A percentile compares a stretch with the other conserved stretches of the same genome.
Conservation (phyloP, 2,329 filamentous ascomycete species). For the Pleomassaria siparia region DNA sequence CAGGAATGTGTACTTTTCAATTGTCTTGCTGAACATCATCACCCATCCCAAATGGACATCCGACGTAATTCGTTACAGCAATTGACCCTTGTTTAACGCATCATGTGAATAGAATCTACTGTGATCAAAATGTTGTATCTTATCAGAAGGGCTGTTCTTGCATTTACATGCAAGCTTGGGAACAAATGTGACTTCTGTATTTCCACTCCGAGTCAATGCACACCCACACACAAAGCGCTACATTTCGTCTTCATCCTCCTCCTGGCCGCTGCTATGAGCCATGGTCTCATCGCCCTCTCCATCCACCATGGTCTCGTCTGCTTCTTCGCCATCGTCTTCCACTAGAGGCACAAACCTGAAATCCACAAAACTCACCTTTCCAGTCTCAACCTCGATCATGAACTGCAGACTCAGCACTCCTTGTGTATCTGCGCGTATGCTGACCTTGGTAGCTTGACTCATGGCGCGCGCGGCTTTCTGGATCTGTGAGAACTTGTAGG, state of each 20-base stretch:
- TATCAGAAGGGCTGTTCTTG: too few species aligned
- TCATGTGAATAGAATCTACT: too few species aligned
- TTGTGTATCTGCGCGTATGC: slow-evolving; percentile 81
- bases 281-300: slow-evolving; percentile 10
- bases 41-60: too few species aligned
- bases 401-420: slow-evolving; percentile 94
- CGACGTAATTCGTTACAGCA: too few species aligned
- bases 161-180: too few species aligned
- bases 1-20: too few species aligned
- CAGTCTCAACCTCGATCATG: slow-evolving; percentile 83
- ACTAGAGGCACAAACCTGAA: slow-evolving; percentile 79
- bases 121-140: too few species aligned
- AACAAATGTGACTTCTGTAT: too few species aligned
- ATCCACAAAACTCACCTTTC: slow-evolving; percentile 71
- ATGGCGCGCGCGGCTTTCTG: slow-evolving; percentile 89
- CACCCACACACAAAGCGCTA: neutral
- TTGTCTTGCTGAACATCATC: too few species aligned
- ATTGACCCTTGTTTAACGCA: too few species aligned
- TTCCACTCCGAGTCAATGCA: too few species aligned
- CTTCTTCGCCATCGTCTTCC: slow-evolving; percentile 56
- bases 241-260: slow-evolving; percentile 1
- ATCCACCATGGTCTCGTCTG: slow-evolving; percentile 18
- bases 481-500: slow-evolving; percentile 84
- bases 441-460: slow-evolving; percentile 89
- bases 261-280: slow-evolving; percentile 16